Base-by-base conservation (phyloP, 768 basidiomycete species). In the Boletus rubropictus region DNA sequence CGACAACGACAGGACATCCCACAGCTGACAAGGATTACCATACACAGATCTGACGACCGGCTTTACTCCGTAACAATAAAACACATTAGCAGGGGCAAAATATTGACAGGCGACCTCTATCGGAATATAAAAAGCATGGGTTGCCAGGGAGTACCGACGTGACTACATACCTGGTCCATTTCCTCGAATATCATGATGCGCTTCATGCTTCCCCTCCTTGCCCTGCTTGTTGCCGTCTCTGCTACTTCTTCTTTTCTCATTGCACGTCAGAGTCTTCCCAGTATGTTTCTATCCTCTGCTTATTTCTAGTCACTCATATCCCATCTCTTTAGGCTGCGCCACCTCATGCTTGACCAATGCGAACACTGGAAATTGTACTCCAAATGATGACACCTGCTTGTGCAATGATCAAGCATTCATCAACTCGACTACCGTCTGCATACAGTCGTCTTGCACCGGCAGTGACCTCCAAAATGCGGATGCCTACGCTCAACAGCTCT, bases 361-460 rank as follows among this genome's bases (percentile, higher is more conserved):
- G 7, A 59, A 74, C 54, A 52, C 69, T 17, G 77, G 68, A 35
- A 55, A 52, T 48, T 89, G 86, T 68, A 12, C 44, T 12, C 8
- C 61, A 4, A 63, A 63, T n/a, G 79, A 87, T 66, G 68, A 75
- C 58, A 52, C 54, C 22, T 89, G 87, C 55, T 67, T 84, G 25
- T 86, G 84, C 74, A 64, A 67, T 5, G 69, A 66, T 59, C 0
- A 54, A 17, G n/a, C 47, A 1, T 86, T 82, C 58, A 54, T 84
- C 50, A 39, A 47, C 32, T 59, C 61, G 44, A 72, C 73, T 39
- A 76, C 78, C 31, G 1, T 55, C 0, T 86, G 84, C 65, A 75
- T 84, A 50, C 18, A 61, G 41, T 31, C 40, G 4, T 52, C 64
- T n/a, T 86, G 84, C 70, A 50, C 53, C 0, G 75, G 72, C 39